Conservation (phyloP, 768 basidiomycete species). For the Pleurotus citrinopileatus region DNA sequence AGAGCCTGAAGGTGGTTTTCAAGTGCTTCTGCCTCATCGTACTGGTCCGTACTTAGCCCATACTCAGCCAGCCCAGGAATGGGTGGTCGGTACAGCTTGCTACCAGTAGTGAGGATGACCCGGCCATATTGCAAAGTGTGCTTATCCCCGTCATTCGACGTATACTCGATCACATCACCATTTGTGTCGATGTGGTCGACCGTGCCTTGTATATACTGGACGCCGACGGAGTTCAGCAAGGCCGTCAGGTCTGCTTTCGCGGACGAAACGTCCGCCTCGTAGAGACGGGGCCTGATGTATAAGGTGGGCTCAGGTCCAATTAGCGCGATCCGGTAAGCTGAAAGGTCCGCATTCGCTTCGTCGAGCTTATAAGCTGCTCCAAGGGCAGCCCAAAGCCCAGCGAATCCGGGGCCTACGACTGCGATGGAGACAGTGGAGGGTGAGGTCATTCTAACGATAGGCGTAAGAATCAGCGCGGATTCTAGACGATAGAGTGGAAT, state of each 20-base stretch:
- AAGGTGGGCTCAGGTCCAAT: slow-evolving; percentile 21
- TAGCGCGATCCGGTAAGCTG: slow-evolving; percentile 15
- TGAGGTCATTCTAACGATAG: neutral
- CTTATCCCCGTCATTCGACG: slow-evolving; percentile 4
- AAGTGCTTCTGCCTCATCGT: slow-evolving; percentile 15
- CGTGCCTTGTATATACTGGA: slow-evolving; percentile 16
- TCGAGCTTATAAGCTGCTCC: slow-evolving; percentile 15
- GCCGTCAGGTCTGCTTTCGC: slow-evolving; percentile 14
- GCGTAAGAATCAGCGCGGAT: neutral
- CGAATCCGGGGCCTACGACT: slow-evolving; percentile 19
- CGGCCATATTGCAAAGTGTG: slow-evolving; percentile 15
- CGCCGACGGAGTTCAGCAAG: slow-evolving; percentile 11
- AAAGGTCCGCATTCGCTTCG: slow-evolving; percentile 9
- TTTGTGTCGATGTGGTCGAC: slow-evolving; percentile 13
- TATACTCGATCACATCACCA: slow-evolving; percentile 12
- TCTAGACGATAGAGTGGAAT: neutral
- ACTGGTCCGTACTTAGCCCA: slow-evolving; percentile 16
- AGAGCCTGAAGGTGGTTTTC: slow-evolving; percentile 18
- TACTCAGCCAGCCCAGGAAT: slow-evolving; percentile 16
- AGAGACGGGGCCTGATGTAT: slow-evolving; percentile 19
- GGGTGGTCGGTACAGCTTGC: slow-evolving; percentile 16
- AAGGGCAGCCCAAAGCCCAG: slow-evolving; percentile 20
- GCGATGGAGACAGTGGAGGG: slow-evolving; percentile 11
- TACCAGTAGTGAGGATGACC: slow-evolving; percentile 20
- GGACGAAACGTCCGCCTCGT: slow-evolving; percentile 16